Evolutionary conservation across 139 green algal species (phyloP).

Genomic region (Penium margaritaceum): DNA sequence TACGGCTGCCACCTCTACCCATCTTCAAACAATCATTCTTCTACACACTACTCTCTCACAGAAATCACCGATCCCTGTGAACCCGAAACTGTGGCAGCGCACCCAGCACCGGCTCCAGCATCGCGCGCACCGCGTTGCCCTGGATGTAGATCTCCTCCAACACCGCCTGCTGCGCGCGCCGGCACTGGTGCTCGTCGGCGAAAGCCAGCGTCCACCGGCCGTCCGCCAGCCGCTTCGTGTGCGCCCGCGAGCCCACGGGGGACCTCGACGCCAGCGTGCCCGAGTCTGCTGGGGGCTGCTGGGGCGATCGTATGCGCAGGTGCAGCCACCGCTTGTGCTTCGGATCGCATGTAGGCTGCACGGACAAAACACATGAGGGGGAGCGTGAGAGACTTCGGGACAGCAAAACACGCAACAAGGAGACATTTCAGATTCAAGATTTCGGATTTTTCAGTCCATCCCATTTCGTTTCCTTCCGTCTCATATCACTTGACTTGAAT

Average conservation of each 20-base stretch:
- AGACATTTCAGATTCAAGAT: no score
- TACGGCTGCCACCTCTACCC: no score
- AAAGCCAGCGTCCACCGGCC: constrained; percentile 52
- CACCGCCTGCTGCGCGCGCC: constrained; percentile 16
- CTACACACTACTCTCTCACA: no score
- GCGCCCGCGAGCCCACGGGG: neutral
- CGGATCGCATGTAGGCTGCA: constrained; percentile 35
- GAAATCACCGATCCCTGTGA: no score
- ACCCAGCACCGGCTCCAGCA: constrained; percentile 36
- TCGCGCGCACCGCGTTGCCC: constrained; percentile 23
- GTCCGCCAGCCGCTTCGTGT: constrained; percentile 37
- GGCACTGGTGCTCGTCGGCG: constrained; percentile 31
- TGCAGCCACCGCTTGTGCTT: constrained; percentile 52
- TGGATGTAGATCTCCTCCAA: constrained; percentile 40
- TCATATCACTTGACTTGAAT: no score
- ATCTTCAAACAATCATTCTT: no score
- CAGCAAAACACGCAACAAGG: no score
- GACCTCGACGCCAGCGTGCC: constrained; percentile 9
- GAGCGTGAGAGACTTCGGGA: no score
- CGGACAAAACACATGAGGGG: no score
- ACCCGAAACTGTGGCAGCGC: no score
- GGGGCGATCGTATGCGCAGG: constrained; percentile 46
- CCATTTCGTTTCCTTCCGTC: no score
- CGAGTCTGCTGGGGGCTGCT: constrained; percentile 5
- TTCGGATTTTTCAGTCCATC: no score